Conservation (phyloP, 305 asterid genomes). For the Nicotiana rustica region DNA sequence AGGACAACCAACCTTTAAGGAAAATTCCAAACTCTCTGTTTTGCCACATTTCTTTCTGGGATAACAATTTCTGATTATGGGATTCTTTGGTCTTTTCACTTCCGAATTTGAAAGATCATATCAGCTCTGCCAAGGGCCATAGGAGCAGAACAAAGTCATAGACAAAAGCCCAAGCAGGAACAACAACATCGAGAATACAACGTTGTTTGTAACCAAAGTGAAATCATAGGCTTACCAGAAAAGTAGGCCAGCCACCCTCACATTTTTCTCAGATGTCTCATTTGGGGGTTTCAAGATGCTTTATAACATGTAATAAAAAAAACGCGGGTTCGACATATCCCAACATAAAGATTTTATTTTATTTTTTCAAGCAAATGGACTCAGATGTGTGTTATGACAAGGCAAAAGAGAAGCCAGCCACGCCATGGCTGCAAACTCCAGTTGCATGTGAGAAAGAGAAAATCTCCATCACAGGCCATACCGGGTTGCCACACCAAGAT, state of each 20-base stretch:
- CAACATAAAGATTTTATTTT: no score
- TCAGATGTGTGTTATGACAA: not conserved
- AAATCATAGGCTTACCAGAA: no score
- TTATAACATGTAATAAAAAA: not conserved
- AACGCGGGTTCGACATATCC: no score
- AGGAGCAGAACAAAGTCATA: no score
- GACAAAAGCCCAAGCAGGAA: no score
- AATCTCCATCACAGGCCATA: not conserved
- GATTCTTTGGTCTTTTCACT: not conserved
- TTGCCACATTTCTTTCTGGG: constrained; percentile 18
- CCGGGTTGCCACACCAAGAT: not conserved
- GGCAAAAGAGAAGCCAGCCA: no score
- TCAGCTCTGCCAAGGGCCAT: no score
- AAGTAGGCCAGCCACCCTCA: no score
- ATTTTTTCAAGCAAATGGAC: not conserved
- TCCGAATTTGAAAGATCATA: not conserved
- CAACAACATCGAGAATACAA: no score
- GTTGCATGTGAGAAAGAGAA: not conserved
- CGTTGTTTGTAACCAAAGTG: no score
- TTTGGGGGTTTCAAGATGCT: not conserved
- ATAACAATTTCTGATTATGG: not conserved
- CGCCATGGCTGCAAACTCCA: no score
- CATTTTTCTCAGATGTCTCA: no score
- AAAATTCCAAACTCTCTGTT: not conserved
- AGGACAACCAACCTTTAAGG: constrained; percentile 20